A percentile compares a stretch with the other conserved stretches of the same genome.
Evolutionary conservation across 441 rosid species (phyloP).

Genomic region (Croton laevigatus): DNA sequence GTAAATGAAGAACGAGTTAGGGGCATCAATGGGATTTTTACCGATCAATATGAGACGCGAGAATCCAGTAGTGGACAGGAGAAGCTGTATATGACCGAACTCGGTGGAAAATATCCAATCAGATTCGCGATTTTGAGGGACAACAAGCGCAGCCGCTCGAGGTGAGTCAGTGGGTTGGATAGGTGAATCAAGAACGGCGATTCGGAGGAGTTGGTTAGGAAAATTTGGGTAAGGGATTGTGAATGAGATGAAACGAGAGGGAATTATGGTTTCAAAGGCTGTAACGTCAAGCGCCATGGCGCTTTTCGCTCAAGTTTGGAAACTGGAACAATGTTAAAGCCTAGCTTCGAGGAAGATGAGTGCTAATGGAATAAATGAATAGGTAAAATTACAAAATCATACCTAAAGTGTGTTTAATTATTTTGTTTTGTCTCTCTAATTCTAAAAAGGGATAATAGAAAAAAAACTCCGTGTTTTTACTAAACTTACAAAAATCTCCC

Average conservation of each 20-base stretch:
- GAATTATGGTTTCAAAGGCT: slow-evolving; percentile 45
- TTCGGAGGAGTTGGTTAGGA: slow-evolving; percentile 40
- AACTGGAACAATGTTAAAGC: not conserved
- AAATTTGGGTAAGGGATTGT: slow-evolving; percentile 46
- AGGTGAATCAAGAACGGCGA: slow-evolving; percentile 83
- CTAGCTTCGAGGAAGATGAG: no score
- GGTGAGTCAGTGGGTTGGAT: slow-evolving; percentile 28
- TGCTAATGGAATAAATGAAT: no score
- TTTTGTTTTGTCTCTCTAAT: no score
- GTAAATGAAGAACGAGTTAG: slow-evolving; percentile 26
- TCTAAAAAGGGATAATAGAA: no score
- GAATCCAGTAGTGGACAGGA: slow-evolving; percentile 42
- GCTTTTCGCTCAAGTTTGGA: not conserved
- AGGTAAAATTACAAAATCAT: no score
- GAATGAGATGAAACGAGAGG: slow-evolving; percentile 70
- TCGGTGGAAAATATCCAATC: slow-evolving; percentile 89
- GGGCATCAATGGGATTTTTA: slow-evolving; percentile 16
- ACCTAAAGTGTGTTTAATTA: no score
- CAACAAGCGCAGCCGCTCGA: slow-evolving; percentile 59
- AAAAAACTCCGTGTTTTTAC: no score
- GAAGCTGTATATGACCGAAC: slow-evolving; percentile 76
- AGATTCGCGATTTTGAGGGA: slow-evolving; percentile 60
- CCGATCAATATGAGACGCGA: slow-evolving; percentile 64
- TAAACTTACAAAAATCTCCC: no score
- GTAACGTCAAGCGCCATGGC: slow-evolving; percentile 29